A percentile compares a stretch with the other conserved stretches of the same genome.
Evolutionary conservation across 1,139 yeast species (phyloP).

Genomic region (Kodamaea anthophila): DNA sequence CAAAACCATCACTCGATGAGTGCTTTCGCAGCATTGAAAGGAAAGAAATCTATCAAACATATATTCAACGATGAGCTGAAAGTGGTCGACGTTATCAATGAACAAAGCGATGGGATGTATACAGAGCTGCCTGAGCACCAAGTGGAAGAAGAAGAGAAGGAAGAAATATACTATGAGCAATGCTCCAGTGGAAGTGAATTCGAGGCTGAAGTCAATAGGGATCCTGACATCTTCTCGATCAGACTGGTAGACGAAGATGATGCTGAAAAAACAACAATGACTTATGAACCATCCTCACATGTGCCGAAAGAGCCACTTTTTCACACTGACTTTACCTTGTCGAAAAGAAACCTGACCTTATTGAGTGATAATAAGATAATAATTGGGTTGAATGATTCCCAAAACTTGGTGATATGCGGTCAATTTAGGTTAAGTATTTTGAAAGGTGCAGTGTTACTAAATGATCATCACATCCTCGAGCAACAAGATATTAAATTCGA

Average conservation of each 20-base stretch:
- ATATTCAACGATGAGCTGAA: constrained; percentile 7
- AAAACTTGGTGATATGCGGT: constrained; percentile 53
- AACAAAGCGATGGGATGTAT: no score
- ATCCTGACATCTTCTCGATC: neutral
- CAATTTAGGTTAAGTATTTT: constrained; percentile 47
- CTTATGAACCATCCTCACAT: no score
- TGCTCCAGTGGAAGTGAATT: constrained; percentile 5
- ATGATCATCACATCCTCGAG: constrained; percentile 44
- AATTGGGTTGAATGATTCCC: constrained; percentile 41
- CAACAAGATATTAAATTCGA: constrained; percentile 14
- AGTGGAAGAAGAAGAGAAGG: constrained; percentile 13
- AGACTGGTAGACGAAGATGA: neutral
- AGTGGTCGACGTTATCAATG: no score
- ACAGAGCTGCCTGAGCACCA: no score
- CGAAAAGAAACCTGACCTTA: constrained; percentile 30
- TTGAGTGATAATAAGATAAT: constrained; percentile 22
- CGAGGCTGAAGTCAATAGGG: neutral
- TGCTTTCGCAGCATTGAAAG: constrained; percentile 48
- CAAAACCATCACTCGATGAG: no score
- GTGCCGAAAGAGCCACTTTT: constrained; percentile 6
- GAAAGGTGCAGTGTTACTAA: constrained; percentile 56
- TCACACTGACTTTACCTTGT: constrained; percentile 27
- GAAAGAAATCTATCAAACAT: constrained; percentile 11
- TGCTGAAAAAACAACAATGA: no score
- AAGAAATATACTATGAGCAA: constrained; percentile 4